Evolutionary conservation across 1,284 basidiomycete genomes (phyloP).

Genomic region (Gastroboletus turbinatus): DNA sequence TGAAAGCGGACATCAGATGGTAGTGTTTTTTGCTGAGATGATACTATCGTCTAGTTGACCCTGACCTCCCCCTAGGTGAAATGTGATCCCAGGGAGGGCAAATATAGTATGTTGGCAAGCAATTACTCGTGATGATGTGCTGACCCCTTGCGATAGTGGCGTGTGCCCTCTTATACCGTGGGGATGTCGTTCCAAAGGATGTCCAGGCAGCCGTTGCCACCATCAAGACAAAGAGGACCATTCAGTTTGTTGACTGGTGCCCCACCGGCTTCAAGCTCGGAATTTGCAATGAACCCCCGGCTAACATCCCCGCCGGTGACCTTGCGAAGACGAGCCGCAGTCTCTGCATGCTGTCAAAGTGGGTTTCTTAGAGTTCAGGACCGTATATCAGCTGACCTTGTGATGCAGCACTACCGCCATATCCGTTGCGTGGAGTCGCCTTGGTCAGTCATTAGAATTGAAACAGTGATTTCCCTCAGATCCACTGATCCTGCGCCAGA

Average conservation of each 20-base stretch:
- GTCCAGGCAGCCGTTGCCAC: conserved; percentile 90
- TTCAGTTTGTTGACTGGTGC: conserved; percentile 99
- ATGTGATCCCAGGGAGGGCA: conserved; percentile 93
- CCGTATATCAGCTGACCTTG: conserved; percentile 8
- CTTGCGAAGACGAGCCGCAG: conserved; percentile 93
- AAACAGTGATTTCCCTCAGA: not conserved
- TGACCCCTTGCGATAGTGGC: conserved; percentile 55
- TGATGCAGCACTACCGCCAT: conserved; percentile 83
- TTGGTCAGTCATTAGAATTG: conserved; percentile 48
- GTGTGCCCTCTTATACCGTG: conserved; percentile 88
- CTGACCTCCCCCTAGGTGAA: conserved; percentile 55
- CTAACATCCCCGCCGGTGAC: conserved; percentile 90
- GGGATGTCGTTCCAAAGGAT: conserved; percentile 98
- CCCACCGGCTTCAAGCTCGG: conserved; percentile 97
- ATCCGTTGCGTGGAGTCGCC: conserved; percentile 90
- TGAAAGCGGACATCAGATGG: conserved; percentile 98
- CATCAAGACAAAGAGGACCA: conserved; percentile 96
- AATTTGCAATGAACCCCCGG: conserved; percentile 95
- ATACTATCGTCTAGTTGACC: conserved; percentile 6
- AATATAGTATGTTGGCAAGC: conserved; percentile 77
- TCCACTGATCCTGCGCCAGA: conserved; percentile 46
- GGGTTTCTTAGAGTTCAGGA: conserved; percentile 16
- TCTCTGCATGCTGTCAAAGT: conserved; percentile 95
- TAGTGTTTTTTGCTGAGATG: conserved; percentile 20
- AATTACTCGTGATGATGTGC: not conserved